Evolutionary conservation across 2,329 filamentous ascomycete genomes (phyloP).

Genomic region (Endocalyx cinctus): DNA sequence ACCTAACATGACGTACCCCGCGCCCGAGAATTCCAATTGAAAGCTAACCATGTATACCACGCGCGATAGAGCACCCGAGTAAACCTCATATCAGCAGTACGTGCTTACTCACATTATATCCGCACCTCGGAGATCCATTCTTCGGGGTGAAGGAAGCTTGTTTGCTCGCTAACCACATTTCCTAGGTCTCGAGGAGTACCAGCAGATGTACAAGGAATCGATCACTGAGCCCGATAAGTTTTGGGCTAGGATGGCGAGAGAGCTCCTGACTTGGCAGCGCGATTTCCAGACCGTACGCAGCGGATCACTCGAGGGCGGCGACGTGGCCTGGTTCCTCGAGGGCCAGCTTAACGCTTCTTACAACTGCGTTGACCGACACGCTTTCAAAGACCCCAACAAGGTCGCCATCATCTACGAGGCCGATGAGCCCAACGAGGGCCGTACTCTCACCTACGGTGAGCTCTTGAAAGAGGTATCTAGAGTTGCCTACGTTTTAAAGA

Average conservation of each 20-base stretch:
- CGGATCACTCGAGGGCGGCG: constrained; percentile 72
- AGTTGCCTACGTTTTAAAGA: constrained; percentile 81
- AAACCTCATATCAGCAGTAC: constrained; percentile 64
- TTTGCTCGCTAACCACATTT: no score
- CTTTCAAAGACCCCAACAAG: constrained; percentile 88
- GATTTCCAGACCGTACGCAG: constrained; percentile 88
- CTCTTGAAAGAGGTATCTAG: constrained; percentile 87
- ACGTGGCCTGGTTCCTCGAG: constrained; percentile 92
- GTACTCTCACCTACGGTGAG: constrained; percentile 88
- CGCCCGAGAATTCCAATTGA: neutral
- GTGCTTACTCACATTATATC: constrained; percentile 21
- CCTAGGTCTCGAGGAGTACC: constrained; percentile 61
- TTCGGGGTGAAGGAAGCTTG: no score
- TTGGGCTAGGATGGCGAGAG: constrained; percentile 81
- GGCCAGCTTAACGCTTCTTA: constrained; percentile 91
- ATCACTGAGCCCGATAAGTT: constrained; percentile 86
- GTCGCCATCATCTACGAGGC: constrained; percentile 98
- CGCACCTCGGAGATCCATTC: no score
- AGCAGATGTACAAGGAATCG: constrained; percentile 71
- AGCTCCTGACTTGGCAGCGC: constrained; percentile 82
- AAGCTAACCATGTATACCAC: no score
- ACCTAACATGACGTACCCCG: no score
- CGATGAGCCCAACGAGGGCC: constrained; percentile 82
- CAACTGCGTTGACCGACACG: constrained; percentile 96
- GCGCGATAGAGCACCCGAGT: constrained; percentile 64